These are phyloP conservation scores for Fusarium lateritium DNA, from an alignment of 2,329 filamentous ascomycete species.

Conservation along the genomic window DNA sequence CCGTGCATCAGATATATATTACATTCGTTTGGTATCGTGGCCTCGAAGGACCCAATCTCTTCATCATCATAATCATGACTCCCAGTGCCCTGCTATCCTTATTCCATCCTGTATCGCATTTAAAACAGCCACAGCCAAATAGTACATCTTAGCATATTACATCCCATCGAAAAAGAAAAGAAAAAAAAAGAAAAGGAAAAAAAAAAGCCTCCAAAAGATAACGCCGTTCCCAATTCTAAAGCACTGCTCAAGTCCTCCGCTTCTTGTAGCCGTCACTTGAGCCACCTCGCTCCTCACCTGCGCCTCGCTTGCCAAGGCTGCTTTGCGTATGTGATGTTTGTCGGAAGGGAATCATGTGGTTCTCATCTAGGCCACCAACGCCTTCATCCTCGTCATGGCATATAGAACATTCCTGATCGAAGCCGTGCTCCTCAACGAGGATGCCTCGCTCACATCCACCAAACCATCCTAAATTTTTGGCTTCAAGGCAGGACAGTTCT, in stretches of 20 bases:
- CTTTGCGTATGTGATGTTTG: conserved; percentile 10
- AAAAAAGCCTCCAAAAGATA: conserved; percentile 1
- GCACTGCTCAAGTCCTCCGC: conserved; percentile 48
- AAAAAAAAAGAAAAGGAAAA: neutral
- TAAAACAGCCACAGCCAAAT: neutral
- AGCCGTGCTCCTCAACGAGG: conserved; percentile 59
- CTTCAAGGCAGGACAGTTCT: conserved; percentile 63
- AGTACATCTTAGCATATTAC: neutral
- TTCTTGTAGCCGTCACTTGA: conserved; percentile 48
- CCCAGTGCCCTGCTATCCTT: neutral
- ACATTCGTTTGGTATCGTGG: conserved; percentile 12
- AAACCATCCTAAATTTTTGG: conserved; percentile 64
- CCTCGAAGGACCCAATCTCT: conserved; percentile 3
- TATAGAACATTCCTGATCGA: conserved; percentile 64
- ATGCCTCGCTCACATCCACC: conserved; percentile 61
- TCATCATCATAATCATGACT: conserved; percentile 4
- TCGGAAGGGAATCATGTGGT: conserved; percentile 25
- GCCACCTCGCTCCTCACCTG: conserved; percentile 42
- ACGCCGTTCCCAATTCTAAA: neutral
- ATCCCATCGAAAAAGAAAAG: neutral
- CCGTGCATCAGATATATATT: neutral
- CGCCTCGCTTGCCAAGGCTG: conserved; percentile 39
- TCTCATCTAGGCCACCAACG: conserved; percentile 58
- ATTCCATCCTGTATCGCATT: neutral
- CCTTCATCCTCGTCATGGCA: conserved; percentile 61